Percentiles rank a stretch among this genome's conserved stretches.
Conservation (phyloP, 495 filamentous ascomycete species). For the Aspergillus diversus region DNA sequence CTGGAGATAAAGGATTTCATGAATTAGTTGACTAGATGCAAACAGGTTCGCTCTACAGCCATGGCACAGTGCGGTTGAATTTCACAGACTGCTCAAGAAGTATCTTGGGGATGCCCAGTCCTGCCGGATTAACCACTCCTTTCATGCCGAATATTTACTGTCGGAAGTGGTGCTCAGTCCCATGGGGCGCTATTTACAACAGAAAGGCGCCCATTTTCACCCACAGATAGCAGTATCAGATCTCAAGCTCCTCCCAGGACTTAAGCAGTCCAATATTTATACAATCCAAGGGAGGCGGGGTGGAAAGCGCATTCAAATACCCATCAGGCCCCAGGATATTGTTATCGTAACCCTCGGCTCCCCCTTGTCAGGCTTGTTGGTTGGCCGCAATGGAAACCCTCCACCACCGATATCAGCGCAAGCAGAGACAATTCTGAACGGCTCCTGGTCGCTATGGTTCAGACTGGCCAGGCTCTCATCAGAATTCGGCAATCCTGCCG, state of each 20-base stretch:
- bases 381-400: neutral
- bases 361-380: neutral
- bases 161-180: neutral
- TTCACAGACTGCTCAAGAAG: neutral
- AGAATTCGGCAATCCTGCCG: slow-evolving; percentile 34
- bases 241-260: neutral
- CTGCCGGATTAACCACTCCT: neutral
- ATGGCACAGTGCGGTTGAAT: neutral
- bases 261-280: neutral
- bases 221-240: neutral
- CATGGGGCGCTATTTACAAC: neutral
- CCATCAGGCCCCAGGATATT: neutral
- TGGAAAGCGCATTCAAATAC: neutral
- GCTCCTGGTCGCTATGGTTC: slow-evolving; percentile 18
- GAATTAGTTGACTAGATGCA: neutral
- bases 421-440: neutral
- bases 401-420: neutral
- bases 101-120: neutral
- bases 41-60: neutral
- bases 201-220: neutral
- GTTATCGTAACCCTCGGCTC: neutral
- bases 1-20: neutral
- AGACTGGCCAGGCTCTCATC: slow-evolving; percentile 3
- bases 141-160: neutral
- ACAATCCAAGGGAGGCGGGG: neutral